phyloP scores from a whole-genome alignment of 169 alveolate species.

The Amoebophrya sp. region DNA sequence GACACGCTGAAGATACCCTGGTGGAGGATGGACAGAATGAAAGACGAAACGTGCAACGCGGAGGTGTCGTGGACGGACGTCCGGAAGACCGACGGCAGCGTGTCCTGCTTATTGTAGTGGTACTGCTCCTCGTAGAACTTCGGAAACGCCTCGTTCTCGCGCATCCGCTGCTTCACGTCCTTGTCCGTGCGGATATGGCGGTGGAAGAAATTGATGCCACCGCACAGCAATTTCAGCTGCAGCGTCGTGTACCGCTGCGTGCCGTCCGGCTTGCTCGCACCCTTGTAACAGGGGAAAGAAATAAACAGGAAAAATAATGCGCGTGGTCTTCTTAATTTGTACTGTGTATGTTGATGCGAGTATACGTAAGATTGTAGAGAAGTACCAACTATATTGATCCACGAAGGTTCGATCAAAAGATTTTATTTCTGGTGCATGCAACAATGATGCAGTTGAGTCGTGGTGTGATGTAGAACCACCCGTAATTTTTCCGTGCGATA shows the following conservation, averaged over 20 bases:
- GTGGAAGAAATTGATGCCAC: neutral
- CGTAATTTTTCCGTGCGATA: no score
- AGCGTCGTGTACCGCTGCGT: neutral
- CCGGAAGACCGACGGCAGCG: neutral
- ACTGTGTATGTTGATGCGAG: no score
- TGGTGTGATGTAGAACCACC: no score
- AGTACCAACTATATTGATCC: no score
- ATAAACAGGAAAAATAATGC: no score
- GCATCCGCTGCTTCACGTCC: neutral
- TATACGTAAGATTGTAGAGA: no score
- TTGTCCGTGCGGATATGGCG: neutral
- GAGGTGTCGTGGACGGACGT: constrained; percentile 16
- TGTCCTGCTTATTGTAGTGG: neutral
- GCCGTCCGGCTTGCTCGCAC: no score
- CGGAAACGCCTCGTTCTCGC: neutral
- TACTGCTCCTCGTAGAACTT: neutral
- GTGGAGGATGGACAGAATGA: constrained; percentile 30
- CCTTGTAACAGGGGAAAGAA: no score
- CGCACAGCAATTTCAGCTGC: neutral
- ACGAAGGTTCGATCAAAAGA: no score
- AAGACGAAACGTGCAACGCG: constrained; percentile 2
- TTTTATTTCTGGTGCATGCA: no score
- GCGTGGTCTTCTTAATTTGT: no score
- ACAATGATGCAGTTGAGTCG: no score
- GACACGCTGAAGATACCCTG: constrained; percentile 43